Conservation (phyloP, 1,284 basidiomycete genomes). For the Tetrapyrgos nigripes region DNA sequence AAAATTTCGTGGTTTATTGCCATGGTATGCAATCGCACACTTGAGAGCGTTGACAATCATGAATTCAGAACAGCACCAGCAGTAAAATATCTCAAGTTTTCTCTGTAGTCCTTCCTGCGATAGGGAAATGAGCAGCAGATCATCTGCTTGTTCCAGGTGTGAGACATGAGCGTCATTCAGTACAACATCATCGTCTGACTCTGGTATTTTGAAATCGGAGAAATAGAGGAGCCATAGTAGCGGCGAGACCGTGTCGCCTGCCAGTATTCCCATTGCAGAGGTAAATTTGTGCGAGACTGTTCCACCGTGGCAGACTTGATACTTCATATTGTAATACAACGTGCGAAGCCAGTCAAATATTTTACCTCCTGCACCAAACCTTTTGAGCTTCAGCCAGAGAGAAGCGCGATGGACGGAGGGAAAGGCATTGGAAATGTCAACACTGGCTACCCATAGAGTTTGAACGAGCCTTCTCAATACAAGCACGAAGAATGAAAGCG, state of each 20-base stretch:
- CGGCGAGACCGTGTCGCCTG: constrained; percentile 11
- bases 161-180: too few species aligned
- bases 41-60: constrained; percentile 2
- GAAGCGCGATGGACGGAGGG: not conserved
- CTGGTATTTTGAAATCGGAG: constrained; percentile 2
- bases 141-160: too few species aligned
- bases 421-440: constrained; percentile 6
- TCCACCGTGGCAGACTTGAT: not conserved
- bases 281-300: not conserved
- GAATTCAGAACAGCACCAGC: too few species aligned
- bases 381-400: not conserved
- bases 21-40: not conserved
- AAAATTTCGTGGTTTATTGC: not conserved
- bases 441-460: not conserved
- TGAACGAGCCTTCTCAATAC: not conserved
- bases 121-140: too few species aligned
- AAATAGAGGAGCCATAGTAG: constrained; percentile 12
- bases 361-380: not conserved
- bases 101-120: too few species aligned
- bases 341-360: too few species aligned
- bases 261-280: constrained; percentile 4
- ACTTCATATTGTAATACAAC: not conserved
- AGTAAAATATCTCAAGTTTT: too few species aligned
- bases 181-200: constrained; percentile 3
- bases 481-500: constrained; percentile 23